A percentile compares a stretch with the other conserved stretches of the same genome.
Evolutionary conservation across 2,329 filamentous ascomycete species (phyloP).

Genomic region (Alternaria incomplexa): DNA sequence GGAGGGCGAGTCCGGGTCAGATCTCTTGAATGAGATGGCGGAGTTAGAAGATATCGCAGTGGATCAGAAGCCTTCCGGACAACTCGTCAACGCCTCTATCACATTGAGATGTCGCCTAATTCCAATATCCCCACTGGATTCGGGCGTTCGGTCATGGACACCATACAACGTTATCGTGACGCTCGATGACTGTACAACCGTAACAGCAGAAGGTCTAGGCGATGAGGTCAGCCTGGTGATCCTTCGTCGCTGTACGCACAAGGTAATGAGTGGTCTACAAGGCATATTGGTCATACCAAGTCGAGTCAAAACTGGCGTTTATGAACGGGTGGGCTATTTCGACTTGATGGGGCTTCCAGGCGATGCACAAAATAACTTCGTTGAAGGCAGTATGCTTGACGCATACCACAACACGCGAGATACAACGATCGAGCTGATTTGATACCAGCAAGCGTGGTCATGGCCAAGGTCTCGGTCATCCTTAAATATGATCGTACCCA

Average conservation of each 20-base stretch:
- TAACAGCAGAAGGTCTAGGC: neutral
- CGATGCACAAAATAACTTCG: too few relatives aligned
- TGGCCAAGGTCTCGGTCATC: too few relatives aligned
- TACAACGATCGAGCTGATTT: neutral
- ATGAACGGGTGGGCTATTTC: neutral
- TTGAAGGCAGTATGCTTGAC: too few relatives aligned
- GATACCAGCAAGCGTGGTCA: too few relatives aligned
- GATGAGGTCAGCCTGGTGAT: neutral
- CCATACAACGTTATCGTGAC: neutral
- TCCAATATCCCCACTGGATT: neutral
- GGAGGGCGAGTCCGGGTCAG: rapidly evolving
- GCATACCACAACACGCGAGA: neutral
- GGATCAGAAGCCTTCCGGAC: neutral
- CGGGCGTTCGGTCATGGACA: neutral
- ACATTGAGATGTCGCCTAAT: neutral
- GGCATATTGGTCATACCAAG: neutral
- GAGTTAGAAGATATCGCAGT: neutral
- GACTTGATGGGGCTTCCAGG: too few relatives aligned
- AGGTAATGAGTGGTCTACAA: too few relatives aligned
- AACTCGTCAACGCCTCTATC: neutral
- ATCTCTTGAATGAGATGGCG: neutral
- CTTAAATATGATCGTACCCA: too few relatives aligned
- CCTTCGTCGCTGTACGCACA: too few relatives aligned
- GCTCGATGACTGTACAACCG: neutral
- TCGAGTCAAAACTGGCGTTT: neutral